Conservation (phyloP, 306 rosid genomes). For the Castanea mollissima region DNA sequence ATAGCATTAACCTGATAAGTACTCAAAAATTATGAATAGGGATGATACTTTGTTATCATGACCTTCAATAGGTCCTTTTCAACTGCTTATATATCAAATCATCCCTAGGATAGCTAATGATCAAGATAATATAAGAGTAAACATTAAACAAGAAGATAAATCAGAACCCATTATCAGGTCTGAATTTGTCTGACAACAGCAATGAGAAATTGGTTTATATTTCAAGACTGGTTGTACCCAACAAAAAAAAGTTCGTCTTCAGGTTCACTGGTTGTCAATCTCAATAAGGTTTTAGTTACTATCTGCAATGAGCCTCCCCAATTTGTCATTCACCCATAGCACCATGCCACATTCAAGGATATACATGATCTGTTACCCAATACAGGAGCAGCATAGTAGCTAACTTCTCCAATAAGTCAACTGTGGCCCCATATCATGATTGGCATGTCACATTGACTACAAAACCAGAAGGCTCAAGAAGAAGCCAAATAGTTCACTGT, state of each 20-base stretch:
- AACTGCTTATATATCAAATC: background rate
- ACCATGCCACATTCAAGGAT: background rate
- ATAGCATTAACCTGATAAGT: slow-evolving; percentile 14
- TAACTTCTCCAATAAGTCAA: background rate
- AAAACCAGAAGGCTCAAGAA: background rate
- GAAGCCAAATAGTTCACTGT: background rate
- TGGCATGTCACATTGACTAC: background rate
- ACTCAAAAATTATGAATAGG: background rate
- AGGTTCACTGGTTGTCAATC: background rate
- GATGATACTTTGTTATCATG: slow-evolving; percentile 6
- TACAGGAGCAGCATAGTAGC: background rate
- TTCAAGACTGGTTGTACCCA: background rate
- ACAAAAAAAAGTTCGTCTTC: no score
- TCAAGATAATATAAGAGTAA: background rate
- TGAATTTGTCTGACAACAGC: background rate
- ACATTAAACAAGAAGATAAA: background rate
- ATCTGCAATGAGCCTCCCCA: background rate
- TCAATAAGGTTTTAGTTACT: background rate
- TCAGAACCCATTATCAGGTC: background rate
- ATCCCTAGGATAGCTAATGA: background rate
- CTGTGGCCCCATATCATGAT: background rate
- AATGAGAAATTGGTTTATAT: background rate
- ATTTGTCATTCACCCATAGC: background rate
- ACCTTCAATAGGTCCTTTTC: background rate
- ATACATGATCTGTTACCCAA: background rate